A percentile compares a stretch with the other conserved stretches of the same genome.
phyloP scores from a whole-genome alignment of 805 yeast species.

The Wickerhamiella galacta region DNA sequence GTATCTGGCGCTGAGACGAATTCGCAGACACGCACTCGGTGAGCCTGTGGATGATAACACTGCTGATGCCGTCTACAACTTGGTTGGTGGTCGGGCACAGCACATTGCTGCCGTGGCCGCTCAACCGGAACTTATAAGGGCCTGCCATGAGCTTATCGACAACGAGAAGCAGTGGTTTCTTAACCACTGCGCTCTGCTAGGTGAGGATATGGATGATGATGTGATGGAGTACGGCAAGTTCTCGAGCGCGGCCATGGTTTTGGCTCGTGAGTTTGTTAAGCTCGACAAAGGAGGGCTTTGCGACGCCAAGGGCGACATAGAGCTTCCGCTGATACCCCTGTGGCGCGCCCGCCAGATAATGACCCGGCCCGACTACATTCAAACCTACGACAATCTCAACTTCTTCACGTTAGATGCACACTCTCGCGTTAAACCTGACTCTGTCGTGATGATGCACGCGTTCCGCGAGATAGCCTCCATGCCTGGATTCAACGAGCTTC shows the following conservation, averaged over 20 bases:
- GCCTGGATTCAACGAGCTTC: constrained; percentile 51
- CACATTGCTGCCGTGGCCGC: constrained; percentile 47
- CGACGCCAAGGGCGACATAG: constrained; percentile 26
- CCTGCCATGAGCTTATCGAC: constrained; percentile 57
- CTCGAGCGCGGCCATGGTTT: constrained; percentile 52
- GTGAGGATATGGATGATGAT: constrained; percentile 72
- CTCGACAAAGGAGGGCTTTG: constrained; percentile 31
- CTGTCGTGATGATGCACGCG: constrained; percentile 81
- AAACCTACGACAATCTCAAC: constrained; percentile 55
- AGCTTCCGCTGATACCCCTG: constrained; percentile 55
- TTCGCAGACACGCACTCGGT: constrained; percentile 28
- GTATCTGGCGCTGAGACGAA: constrained; percentile 32
- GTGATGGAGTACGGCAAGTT: constrained; percentile 75
- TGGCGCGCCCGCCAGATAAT: constrained; percentile 76
- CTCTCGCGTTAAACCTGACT: constrained; percentile 58
- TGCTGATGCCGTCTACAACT: constrained; percentile 42
- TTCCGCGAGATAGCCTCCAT: constrained; percentile 59
- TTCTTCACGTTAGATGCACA: constrained; percentile 64
- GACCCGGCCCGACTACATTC: constrained; percentile 73
- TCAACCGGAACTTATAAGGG: constrained; percentile 26
- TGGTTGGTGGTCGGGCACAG: constrained; percentile 76
- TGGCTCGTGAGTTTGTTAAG: constrained; percentile 55
- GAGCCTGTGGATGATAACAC: constrained; percentile 24
- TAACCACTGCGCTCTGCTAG: constrained; percentile 65
- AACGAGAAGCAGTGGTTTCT: constrained; percentile 74